These are phyloP conservation scores for Pseudomassariella vexata DNA, from an alignment of 2,329 filamentous ascomycete species.

Conservation along the genomic window DNA sequence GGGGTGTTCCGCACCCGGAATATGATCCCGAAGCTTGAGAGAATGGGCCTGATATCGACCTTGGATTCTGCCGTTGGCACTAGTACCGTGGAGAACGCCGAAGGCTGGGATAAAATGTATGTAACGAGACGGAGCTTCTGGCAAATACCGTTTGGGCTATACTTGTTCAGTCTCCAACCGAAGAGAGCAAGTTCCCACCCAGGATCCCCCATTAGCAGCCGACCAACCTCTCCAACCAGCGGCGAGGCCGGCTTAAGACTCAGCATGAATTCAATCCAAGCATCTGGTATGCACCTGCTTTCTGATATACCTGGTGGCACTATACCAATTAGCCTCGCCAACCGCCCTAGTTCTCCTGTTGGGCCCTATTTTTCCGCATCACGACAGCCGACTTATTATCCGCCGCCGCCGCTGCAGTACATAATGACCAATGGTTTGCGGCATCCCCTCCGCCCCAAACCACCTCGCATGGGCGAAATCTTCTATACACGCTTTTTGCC, in stretches of 20 bases:
- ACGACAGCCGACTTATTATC: slow-evolving; percentile 86
- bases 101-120: slow-evolving; percentile 76
- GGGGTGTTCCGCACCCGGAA: slow-evolving; percentile 83
- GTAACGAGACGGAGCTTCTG: slow-evolving; percentile 78
- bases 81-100: slow-evolving; percentile 52
- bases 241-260: no score
- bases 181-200: slow-evolving; percentile 33
- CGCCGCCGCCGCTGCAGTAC: slow-evolving; percentile 77
- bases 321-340: slow-evolving; percentile 26
- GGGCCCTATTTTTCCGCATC: slow-evolving; percentile 78
- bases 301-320: slow-evolving; percentile 33
- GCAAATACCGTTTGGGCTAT: slow-evolving; percentile 83
- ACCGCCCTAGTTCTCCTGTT: slow-evolving; percentile 34
- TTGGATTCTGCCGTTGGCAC: slow-evolving; percentile 71
- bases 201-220: slow-evolving; percentile 46
- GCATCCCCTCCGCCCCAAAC: slow-evolving; percentile 83
- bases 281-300: slow-evolving; percentile 12
- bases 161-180: slow-evolving; percentile 78
- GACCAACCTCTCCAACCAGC: slow-evolving; percentile 45
- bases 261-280: slow-evolving; percentile 15
- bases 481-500: slow-evolving; percentile 88
- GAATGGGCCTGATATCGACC: slow-evolving; percentile 80
- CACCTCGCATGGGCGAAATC: slow-evolving; percentile 81
- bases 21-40: slow-evolving; percentile 82
- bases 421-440: slow-evolving; percentile 71